phyloP scores from a whole-genome alignment of 352 stramenopile species.

The Phytopythium chamaehyphon region DNA sequence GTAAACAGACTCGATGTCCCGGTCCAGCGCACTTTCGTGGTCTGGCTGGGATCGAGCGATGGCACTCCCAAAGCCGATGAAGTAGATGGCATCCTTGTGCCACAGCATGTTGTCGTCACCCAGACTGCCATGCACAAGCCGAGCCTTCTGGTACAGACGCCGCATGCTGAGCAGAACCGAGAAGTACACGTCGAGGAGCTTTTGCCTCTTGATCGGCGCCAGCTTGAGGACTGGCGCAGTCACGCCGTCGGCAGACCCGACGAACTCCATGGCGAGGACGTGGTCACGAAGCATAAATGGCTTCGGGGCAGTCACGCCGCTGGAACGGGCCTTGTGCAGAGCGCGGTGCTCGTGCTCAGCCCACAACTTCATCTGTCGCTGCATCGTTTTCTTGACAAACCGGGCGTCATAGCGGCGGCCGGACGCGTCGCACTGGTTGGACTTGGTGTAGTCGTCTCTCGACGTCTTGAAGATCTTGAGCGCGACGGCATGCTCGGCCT shows the following conservation, averaged over 20 bases:
- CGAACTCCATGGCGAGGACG: slow-evolving; percentile 49
- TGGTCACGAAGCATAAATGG: slow-evolving; percentile 46
- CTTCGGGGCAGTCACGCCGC: slow-evolving; percentile 27
- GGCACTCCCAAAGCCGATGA: slow-evolving; percentile 86
- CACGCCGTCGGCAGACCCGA: slow-evolving; percentile 32
- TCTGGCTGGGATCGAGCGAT: slow-evolving; percentile 59
- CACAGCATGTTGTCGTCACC: slow-evolving; percentile 75
- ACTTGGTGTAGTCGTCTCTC: slow-evolving; percentile 42
- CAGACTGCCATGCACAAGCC: slow-evolving; percentile 50
- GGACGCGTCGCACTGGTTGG: slow-evolving; percentile 39
- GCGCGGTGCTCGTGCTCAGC: slow-evolving; percentile 49
- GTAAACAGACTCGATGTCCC: slow-evolving; percentile 62
- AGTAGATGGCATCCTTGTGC: slow-evolving; percentile 49
- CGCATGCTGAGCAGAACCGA: slow-evolving; percentile 36
- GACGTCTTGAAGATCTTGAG: slow-evolving; percentile 79
- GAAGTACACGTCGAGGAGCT: slow-evolving; percentile 37
- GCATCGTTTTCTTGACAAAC: slow-evolving; percentile 55
- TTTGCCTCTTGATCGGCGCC: slow-evolving; percentile 43
- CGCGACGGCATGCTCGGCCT: slow-evolving; percentile 16
- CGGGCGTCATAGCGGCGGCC: slow-evolving; percentile 49
- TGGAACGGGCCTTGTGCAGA: slow-evolving; percentile 24
- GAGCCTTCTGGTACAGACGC: slow-evolving; percentile 42
- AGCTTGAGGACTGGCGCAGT: slow-evolving; percentile 28
- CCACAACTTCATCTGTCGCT: slow-evolving; percentile 51
- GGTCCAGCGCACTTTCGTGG: slow-evolving; percentile 45